Base-by-base conservation (phyloP, 352 stramenopile species). In the Saprolegnia parasitica region DNA sequence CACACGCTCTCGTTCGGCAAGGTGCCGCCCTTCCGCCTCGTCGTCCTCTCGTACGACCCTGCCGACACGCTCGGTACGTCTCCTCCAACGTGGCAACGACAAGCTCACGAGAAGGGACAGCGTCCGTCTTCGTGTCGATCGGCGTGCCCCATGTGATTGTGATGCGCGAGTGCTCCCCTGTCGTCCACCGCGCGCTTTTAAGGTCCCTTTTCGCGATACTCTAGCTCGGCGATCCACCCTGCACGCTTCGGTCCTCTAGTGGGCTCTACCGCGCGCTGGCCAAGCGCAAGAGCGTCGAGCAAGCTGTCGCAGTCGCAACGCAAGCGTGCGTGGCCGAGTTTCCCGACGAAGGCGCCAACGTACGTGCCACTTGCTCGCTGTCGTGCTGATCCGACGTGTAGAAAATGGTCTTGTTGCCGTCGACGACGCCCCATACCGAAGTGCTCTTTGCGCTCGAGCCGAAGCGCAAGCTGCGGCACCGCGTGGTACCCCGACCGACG, bases 11-110 rank as follows among this genome's bases (percentile, higher is more conserved):
- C 23, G 0, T 15, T 21, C 20, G 24, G 52, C 35, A 35, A 10
- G 6, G 42, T 11, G 24, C 26, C 5, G 8, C 16, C 40, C 46
- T 21, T 70, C 37, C 23, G 55, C 16, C 46, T 70, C n/a, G 63
- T 70, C 21, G 63, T 70, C 32, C 50, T 70, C 20, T 60, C 63
- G 63, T 70, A 70, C 40, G 32, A 52, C 11, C 54, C 32, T 3
- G 16, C 49, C 18, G 42, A 40, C 16, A 10, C 46, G 9, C 40
- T 67, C 15, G 61, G 61, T 67, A 56, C 10, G 18, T 23, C 18
- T n/a, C n/a, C n/a, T n/a, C 10, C 10, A 49, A 49, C 10, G 10
- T 49, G 42, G 18, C 18, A 18, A 49, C 42, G 10, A 18, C 18
- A n/a, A n/a, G n/a, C n/a, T n/a, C n/a, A n/a, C n/a, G n/a, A n/a